A percentile compares a stretch with the other conserved stretches of the same genome.
Conservation (phyloP, 306 rosid genomes). For the Cicer chorassanicum region DNA sequence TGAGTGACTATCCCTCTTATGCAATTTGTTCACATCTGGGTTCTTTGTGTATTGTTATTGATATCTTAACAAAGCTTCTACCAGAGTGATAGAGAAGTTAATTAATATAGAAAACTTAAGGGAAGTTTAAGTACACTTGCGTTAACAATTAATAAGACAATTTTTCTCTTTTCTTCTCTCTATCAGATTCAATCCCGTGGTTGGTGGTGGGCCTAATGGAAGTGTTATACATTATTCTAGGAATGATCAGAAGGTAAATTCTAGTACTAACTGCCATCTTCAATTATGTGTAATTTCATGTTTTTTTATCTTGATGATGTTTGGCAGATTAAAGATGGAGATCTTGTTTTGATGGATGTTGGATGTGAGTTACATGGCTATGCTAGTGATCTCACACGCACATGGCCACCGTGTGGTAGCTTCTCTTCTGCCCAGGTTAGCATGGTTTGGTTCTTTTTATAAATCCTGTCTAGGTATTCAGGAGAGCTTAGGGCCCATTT, state of each 20-base stretch:
- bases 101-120: slow-evolving; percentile 21
- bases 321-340: slow-evolving; percentile 81
- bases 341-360: slow-evolving; percentile 94
- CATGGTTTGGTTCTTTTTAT: slow-evolving; percentile 33
- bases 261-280: slow-evolving; percentile 32
- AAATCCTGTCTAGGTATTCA: slow-evolving; percentile 22
- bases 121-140: slow-evolving; percentile 27
- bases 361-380: slow-evolving; percentile 95
- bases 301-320: slow-evolving; percentile 40
- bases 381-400: slow-evolving; percentile 92
- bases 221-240: slow-evolving; percentile 88
- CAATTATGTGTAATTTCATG: slow-evolving; percentile 27
- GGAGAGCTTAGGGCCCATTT: background rate
- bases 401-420: slow-evolving; percentile 95
- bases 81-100: slow-evolving; percentile 35
- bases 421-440: slow-evolving; percentile 83
- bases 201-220: slow-evolving; percentile 93
- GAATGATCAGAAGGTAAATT: slow-evolving; percentile 86
- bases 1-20: slow-evolving; percentile 33
- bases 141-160: slow-evolving; percentile 21
- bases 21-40: slow-evolving; percentile 15
- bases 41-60: slow-evolving; percentile 20
- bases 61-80: slow-evolving; percentile 19
- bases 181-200: slow-evolving; percentile 91
- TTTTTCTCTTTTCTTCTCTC: slow-evolving; percentile 25